Percentiles rank a stretch among this genome's conserved stretches.
phyloP scores from a whole-genome alignment of 176 grass and related monocot species.

The Oryza meyeriana region DNA sequence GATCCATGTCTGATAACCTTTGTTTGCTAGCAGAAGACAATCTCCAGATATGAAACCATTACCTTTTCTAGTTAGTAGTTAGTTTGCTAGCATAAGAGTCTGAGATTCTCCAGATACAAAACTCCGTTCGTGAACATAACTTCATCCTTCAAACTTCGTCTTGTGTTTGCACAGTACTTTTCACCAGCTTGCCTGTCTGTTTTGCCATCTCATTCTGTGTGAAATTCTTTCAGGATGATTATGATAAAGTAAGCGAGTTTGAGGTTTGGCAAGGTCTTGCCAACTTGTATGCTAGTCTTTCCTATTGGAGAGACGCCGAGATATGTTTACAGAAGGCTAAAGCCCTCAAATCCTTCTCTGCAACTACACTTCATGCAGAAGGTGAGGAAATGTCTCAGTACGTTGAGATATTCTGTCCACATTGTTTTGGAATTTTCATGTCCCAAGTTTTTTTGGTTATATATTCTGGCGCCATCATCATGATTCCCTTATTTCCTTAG shows the following conservation, averaged over 20 bases:
- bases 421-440: not conserved
- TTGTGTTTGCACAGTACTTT: not conserved
- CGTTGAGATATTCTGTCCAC: not conserved
- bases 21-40: not conserved
- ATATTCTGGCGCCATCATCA: not conserved
- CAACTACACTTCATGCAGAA: conserved; percentile 64
- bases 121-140: not conserved
- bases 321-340: conserved; percentile 97
- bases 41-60: not conserved
- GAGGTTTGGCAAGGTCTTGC: conserved; percentile 99
- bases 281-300: conserved; percentile 86
- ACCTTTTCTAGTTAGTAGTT: not conserved
- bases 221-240: conserved; percentile 46
- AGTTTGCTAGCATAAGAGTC: not conserved
- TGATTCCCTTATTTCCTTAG: conserved; percentile 26
- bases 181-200: not conserved
- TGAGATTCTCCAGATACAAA: not conserved
- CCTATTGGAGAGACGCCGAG: conserved; percentile 83
- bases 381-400: conserved; percentile 37
- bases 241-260: conserved; percentile 76
- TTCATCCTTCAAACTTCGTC: not conserved
- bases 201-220: conserved; percentile 19
- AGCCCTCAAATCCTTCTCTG: conserved; percentile 70
- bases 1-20: not conserved
- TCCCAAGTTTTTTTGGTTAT: not conserved